Conservation (phyloP, 2,329 filamentous ascomycete genomes). For the Trichophyton mentagrophytes region DNA sequence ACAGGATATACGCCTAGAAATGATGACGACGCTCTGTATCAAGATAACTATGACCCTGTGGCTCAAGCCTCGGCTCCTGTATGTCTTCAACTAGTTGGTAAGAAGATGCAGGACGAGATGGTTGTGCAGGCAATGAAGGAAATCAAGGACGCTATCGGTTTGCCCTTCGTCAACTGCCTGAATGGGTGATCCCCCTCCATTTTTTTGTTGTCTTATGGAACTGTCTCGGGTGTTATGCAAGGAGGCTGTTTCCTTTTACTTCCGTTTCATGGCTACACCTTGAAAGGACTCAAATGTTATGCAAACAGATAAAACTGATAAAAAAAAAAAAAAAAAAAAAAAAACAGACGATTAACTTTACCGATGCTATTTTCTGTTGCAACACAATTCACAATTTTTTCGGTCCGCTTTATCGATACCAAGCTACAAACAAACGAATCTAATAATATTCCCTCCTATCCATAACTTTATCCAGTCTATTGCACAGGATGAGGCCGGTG, state of each 20-base stretch:
- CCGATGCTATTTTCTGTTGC: background rate
- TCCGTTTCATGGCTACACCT: too few relatives aligned
- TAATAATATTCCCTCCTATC: background rate
- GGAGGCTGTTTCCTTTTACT: background rate
- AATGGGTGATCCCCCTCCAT: background rate
- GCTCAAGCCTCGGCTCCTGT: conserved; percentile 37
- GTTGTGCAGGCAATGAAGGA: conserved; percentile 18
- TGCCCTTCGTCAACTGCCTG: conserved; percentile 1
- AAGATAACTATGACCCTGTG: conserved; percentile 34
- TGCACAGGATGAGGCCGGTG: background rate
- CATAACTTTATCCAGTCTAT: background rate
- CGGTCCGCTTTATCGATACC: too few relatives aligned
- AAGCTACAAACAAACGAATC: background rate
- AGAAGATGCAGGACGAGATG: conserved; percentile 44
- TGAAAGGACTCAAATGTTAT: background rate
- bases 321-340: too few relatives aligned
- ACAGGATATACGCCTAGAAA: conserved; percentile 37
- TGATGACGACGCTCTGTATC: conserved; percentile 41
- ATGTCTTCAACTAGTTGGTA: conserved; percentile 42
- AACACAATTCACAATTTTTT: background rate
- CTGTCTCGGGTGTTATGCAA: background rate
- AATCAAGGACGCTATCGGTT: background rate
- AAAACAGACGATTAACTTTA: background rate
- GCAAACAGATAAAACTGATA: background rate
- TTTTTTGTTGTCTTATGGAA: background rate